phyloP scores from a whole-genome alignment of 1,139 yeast genomes.

The Kodamaea derodonti region DNA sequence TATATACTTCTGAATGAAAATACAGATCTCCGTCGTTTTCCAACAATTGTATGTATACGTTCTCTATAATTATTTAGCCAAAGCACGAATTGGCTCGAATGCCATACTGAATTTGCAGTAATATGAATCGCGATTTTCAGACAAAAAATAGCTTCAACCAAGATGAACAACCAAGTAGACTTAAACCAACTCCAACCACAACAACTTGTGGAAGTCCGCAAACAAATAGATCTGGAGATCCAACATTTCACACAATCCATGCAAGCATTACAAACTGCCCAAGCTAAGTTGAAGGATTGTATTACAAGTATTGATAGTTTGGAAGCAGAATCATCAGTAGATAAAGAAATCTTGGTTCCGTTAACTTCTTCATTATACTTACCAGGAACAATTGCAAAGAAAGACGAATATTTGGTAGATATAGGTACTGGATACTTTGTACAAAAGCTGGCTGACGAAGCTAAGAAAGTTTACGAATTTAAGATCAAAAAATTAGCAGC shows the following conservation, averaged over 20 bases:
- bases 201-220: constrained; percentile 80
- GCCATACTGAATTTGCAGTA: no score
- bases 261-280: constrained; percentile 82
- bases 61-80: no score
- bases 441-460: constrained; percentile 68
- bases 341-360: constrained; percentile 67
- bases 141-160: background rate
- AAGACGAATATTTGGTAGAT: constrained; percentile 77
- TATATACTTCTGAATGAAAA: no score
- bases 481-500: constrained; percentile 70
- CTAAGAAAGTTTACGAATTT: constrained; percentile 66
- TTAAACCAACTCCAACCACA: constrained; percentile 71
- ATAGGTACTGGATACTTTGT: constrained; percentile 96
- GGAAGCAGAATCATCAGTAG: constrained; percentile 41
- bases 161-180: constrained; percentile 37
- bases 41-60: no score
- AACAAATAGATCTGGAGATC: constrained; percentile 79
- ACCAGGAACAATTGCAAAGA: constrained; percentile 70
- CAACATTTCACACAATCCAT: constrained; percentile 82
- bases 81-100: no score
- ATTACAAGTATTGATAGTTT: constrained; percentile 62
- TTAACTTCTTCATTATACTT: constrained; percentile 84
- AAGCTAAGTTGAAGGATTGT: constrained; percentile 79
- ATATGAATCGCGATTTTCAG: no score
- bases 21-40: no score